Base-by-base conservation (phyloP, 768 basidiomycete genomes). In the Dioszegia hungarica region DNA sequence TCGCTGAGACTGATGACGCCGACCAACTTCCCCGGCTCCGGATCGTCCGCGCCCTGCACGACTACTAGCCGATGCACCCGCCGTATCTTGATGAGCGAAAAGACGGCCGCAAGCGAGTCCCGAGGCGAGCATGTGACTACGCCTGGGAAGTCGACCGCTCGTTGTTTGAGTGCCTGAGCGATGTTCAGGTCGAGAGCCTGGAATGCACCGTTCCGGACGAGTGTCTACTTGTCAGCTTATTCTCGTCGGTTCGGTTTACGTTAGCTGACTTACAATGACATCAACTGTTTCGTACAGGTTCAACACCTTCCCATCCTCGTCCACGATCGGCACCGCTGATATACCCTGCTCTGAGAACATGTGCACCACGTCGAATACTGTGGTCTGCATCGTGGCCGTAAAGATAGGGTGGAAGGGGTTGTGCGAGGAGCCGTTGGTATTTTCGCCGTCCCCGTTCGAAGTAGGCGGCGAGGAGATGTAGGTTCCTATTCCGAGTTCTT, bases 231-330 rank as follows among this genome's bases (percentile, higher is more conserved):
- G 27, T 45, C 44, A 55, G 46, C 25, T 14, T 38, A 29, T 52
- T 9, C 15, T 20, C 25, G 27, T 3, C 31, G 5, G 33, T 5
- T 12, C 9, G 45, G 36, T 25, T 0, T 27, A 31, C 14, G 49
- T 9, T n/a, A n/a, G n/a, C n/a, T n/a, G 19, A 81, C 86, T 68
- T 76, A 95, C 93, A 60, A 98, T 94, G 47, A 99, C 94, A 79
- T 99, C 95, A 22, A 99, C 95, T 5, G 95, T 97, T 78, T 99
- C 95, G 73, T 97, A 99, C 45, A 99, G 78, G 73, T 99, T 93
- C 62, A 98, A 82, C 38, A 99, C 95, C 51, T 92, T 82, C 9
- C 94, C 94, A 8, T 90, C 83, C 37, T 73, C 69, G 67, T 99
- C 90, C 28, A 98, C 82, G 72, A 99, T 97, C 8, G 95, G 95